A percentile compares a stretch with the other conserved stretches of the same genome.
Evolutionary conservation across 805 yeast species (phyloP).

Genomic region (Millerago galiae): DNA sequence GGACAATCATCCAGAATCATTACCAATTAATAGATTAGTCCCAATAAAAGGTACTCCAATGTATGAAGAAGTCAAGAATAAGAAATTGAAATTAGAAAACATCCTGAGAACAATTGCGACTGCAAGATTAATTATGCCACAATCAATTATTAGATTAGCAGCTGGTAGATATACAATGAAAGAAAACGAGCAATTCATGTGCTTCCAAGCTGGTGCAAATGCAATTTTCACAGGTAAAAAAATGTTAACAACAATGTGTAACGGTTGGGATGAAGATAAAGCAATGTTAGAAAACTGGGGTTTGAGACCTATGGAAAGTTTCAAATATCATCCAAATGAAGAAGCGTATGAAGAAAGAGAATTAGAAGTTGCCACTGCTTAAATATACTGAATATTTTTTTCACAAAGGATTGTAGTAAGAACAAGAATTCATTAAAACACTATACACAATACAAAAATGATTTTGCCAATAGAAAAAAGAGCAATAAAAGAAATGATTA

Average conservation of each 20-base stretch:
- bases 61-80: conserved; percentile 43
- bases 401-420: too few relatives aligned
- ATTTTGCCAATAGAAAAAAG: too few relatives aligned
- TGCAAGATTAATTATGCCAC: conserved; percentile 71
- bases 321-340: conserved; percentile 19
- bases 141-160: conserved; percentile 62
- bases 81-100: conserved; percentile 50
- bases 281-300: conserved; percentile 69
- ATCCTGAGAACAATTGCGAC: conserved; percentile 68
- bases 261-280: conserved; percentile 79
- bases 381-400: background rate
- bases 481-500: too few relatives aligned
- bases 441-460: too few relatives aligned
- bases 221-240: conserved; percentile 78
- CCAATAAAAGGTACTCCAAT: conserved; percentile 76
- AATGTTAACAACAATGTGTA: conserved; percentile 78
- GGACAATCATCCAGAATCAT: conserved; percentile 70
- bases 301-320: conserved; percentile 47
- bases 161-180: conserved; percentile 82
- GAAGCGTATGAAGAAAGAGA: conserved; percentile 1
- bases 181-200: conserved; percentile 66
- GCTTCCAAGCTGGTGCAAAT: conserved; percentile 74
- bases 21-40: conserved; percentile 76
- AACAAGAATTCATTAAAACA: too few relatives aligned
- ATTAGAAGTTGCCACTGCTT: background rate